Evolutionary conservation across 2,329 filamentous ascomycete genomes (phyloP), one percentile per base, ranked within the genome.

Genomic region (Talaromyces albobiverticillius): DNA sequence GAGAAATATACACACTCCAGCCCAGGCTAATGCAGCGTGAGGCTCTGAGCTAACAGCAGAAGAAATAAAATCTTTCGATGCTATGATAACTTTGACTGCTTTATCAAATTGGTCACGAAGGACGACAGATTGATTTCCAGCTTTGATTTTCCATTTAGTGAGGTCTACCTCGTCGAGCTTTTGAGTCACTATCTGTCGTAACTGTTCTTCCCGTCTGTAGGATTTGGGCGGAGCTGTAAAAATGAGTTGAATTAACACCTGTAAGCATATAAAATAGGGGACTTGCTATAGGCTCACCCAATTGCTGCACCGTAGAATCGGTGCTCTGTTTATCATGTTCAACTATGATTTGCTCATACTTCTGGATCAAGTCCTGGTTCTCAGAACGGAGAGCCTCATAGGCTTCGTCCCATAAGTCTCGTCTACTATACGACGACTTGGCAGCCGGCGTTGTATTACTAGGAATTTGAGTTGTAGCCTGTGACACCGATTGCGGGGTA

Each of bases 101-200:
- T 46, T 31, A 8, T 46, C 26, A 32, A 46, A 46, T n/a, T 46
- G 43, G 26, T 32, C 43, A 22, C 43, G 43, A 46, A 46, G 43
- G 16, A 32, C 11, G 18, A 34, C 8, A 2, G 26, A 46, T 9
- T 32, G 43, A 34, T 22, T 46, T 3, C 43, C 18, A 22, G 26
- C 18, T 32, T 46, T 46, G 43, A 22, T 46, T 9, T 34, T 25
- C 43, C 43, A 46, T 46, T 46, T 46, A 32, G 43, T 18, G 11
- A 46, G 43, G 11, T 46, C 43, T 7, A 46, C 9, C 23, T 46
- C 43, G 3, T 46, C 6, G 3, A 46, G 20, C 18, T 32, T 32
- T 11, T 20, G 25, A 18, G 22, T 46, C 43, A 32, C 43, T 22
- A 46, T 22, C 16, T 46, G 43, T 46, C 43, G 16, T 46, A 46